phyloP scores from a whole-genome alignment of 495 filamentous ascomycete genomes.

The Podospora appendiculata region DNA sequence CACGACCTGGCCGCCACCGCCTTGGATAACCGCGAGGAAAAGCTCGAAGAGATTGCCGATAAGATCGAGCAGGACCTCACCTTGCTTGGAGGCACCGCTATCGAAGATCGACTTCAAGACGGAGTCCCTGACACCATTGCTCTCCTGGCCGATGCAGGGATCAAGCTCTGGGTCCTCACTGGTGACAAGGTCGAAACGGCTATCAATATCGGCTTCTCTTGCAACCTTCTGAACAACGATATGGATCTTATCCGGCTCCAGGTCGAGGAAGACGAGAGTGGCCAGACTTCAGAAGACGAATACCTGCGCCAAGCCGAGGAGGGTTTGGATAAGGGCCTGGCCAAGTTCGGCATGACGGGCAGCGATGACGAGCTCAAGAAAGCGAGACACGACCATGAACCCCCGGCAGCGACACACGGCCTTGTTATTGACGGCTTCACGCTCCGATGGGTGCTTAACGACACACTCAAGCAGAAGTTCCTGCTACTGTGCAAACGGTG shows the following conservation, averaged over 20 bases:
- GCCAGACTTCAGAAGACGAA: slow-evolving; percentile 23
- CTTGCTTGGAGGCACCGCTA: slow-evolving; percentile 91
- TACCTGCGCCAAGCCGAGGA: slow-evolving; percentile 51
- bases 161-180: slow-evolving; percentile 99
- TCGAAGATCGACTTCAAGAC: slow-evolving; percentile 95
- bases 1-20: slow-evolving; percentile 83
- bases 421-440: slow-evolving; percentile 95
- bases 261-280: slow-evolving; percentile 59
- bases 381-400: slow-evolving; percentile 72
- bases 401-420: slow-evolving; percentile 85
- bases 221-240: slow-evolving; percentile 92
- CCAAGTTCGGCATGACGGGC: slow-evolving; percentile 70
- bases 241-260: slow-evolving; percentile 97
- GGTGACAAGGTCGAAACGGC: slow-evolving; percentile 99
- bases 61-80: slow-evolving; percentile 83
- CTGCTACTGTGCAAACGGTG: slow-evolving; percentile 95
- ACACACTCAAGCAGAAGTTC: slow-evolving; percentile 81
- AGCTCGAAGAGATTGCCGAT: slow-evolving; percentile 83
- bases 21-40: slow-evolving; percentile 84
- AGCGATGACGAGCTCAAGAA: slow-evolving; percentile 77
- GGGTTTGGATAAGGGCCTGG: slow-evolving; percentile 66
- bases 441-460: slow-evolving; percentile 79
- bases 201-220: slow-evolving; percentile 99
- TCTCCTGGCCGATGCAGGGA: slow-evolving; percentile 84
- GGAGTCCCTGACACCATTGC: slow-evolving; percentile 96